A percentile compares a stretch with the other conserved stretches of the same genome.
Evolutionary conservation across 768 basidiomycete species (phyloP).

Genomic region (Steccherinum ochraceum): DNA sequence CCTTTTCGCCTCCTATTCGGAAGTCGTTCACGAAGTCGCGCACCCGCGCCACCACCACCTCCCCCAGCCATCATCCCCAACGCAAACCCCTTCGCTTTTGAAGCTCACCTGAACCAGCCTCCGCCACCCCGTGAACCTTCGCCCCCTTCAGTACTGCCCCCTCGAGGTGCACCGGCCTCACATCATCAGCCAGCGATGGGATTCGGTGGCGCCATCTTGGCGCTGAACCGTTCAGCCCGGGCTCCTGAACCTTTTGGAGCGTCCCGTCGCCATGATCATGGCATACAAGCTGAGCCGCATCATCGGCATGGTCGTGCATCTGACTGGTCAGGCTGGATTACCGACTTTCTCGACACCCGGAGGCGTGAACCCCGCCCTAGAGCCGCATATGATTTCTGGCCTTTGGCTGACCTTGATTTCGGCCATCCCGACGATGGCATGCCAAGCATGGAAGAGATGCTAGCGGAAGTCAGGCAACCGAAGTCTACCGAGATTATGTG

Average conservation of each 20-base stretch:
- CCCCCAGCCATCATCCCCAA: conserved; percentile 40
- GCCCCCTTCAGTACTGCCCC: conserved; percentile 18
- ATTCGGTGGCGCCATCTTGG: conserved; percentile 57
- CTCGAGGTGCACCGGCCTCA: conserved; percentile 38
- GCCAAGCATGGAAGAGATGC: background rate
- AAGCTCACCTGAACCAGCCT: conserved; percentile 25
- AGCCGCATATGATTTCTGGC: background rate
- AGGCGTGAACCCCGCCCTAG: background rate
- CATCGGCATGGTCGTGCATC: background rate
- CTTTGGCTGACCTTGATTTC: background rate
- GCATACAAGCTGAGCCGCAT: conserved; percentile 1
- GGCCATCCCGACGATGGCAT: background rate
- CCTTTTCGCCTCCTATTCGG: conserved; percentile 33
- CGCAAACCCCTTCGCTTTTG: conserved; percentile 46
- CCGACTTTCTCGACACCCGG: background rate
- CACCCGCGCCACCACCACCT: background rate
- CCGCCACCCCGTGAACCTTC: conserved; percentile 17
- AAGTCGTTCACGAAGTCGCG: conserved; percentile 13
- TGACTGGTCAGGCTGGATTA: background rate
- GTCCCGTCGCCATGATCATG: conserved; percentile 8
- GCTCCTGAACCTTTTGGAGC: conserved; percentile 9
- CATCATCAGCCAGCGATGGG: conserved; percentile 56
- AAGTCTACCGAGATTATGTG: conserved; percentile 3
- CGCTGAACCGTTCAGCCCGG: conserved; percentile 27
- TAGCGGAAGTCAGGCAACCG: background rate